Conservation (phyloP, 2,329 filamentous ascomycete genomes). For the Lomentospora prolificans region DNA sequence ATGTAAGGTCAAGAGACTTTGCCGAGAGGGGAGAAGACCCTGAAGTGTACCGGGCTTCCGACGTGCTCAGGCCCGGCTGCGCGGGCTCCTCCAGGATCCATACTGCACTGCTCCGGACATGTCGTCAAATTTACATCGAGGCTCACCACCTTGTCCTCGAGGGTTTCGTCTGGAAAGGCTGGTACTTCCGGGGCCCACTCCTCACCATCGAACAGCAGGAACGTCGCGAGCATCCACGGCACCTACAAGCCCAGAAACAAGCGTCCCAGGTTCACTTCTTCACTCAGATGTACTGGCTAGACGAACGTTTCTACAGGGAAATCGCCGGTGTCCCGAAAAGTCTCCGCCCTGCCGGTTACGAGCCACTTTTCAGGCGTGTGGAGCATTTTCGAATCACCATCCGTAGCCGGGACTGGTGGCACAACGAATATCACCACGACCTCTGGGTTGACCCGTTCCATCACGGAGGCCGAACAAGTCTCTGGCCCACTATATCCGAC, state of each 20-base stretch:
- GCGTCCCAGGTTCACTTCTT: neutral
- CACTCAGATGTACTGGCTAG: neutral
- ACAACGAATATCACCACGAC: neutral
- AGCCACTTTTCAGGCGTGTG: neutral
- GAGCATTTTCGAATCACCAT: neutral
- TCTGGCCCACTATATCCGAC: neutral
- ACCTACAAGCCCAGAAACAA: neutral
- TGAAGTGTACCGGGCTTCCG: neutral
- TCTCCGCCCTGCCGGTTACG: neutral
- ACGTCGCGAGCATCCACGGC: neutral
- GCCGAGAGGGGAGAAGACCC: neutral
- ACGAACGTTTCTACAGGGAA: neutral
- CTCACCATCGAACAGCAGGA: neutral
- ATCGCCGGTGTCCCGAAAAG: neutral
- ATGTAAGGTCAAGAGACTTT: neutral
- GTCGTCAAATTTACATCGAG: constrained; percentile 1
- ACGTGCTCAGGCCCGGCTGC: neutral
- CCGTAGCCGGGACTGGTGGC: neutral
- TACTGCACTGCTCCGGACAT: neutral
- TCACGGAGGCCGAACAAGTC: neutral
- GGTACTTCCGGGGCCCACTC: neutral
- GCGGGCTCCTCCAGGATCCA: neutral
- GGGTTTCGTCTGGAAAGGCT: neutral
- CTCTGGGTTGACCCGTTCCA: neutral
- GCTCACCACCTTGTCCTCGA: neutral